phyloP scores from a whole-genome alignment of 139 green algal species.

The Tetraselmis chui region DNA sequence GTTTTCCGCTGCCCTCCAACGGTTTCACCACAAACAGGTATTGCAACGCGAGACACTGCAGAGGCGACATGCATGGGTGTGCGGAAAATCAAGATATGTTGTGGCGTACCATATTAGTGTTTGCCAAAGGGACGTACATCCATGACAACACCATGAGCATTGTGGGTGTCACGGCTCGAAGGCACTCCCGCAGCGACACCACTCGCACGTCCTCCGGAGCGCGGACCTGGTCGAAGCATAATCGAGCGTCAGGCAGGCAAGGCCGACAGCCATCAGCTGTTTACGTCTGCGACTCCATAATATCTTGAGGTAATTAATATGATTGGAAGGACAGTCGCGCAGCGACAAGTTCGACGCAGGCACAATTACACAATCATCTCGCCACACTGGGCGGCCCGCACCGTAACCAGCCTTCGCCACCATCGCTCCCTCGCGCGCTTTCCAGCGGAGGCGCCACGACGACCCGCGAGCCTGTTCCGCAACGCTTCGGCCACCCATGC shows the following conservation, averaged over 20 bases:
- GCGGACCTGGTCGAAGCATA: background rate
- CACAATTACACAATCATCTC: background rate
- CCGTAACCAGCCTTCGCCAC: too few species aligned
- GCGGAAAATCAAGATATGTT: background rate
- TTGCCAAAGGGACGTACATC: background rate
- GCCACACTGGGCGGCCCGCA: background rate
- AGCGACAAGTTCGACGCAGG: background rate
- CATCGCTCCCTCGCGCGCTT: too few species aligned
- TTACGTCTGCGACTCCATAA: too few species aligned
- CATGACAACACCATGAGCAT: background rate
- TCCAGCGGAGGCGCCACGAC: too few species aligned
- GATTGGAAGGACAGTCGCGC: background rate
- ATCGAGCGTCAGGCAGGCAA: too few species aligned
- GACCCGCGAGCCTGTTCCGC: too few species aligned
- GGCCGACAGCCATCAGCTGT: too few species aligned
- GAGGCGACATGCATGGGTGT: background rate
- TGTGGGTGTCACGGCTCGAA: background rate
- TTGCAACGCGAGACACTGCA: background rate
- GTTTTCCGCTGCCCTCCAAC: too few species aligned
- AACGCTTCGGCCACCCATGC: too few species aligned
- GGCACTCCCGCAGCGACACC: background rate
- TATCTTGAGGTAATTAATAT: too few species aligned
- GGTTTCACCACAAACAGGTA: too few species aligned
- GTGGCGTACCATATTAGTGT: background rate
- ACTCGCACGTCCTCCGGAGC: background rate